These are phyloP conservation scores for Dendrothele bispora DNA, from an alignment of 768 basidiomycete species.

Conservation along the genomic window DNA sequence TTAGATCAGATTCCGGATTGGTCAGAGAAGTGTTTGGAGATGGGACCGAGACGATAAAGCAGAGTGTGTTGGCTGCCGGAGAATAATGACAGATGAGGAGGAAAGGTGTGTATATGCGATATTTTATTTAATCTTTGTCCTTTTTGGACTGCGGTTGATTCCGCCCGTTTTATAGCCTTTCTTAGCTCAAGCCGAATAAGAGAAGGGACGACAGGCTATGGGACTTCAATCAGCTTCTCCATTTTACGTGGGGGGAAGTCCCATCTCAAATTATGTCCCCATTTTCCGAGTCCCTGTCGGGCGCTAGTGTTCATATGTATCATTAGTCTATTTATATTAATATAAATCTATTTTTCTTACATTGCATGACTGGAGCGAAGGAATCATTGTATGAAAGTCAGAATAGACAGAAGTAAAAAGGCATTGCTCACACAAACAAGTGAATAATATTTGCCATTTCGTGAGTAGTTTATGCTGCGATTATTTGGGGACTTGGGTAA, in stretches of 20 bases:
- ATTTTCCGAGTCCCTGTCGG: slow-evolving; percentile 62
- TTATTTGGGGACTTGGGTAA: too few species aligned
- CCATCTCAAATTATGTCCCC: slow-evolving; percentile 61
- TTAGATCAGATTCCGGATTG: slow-evolving; percentile 75
- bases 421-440: too few species aligned
- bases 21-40: slow-evolving; percentile 83
- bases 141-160: slow-evolving; percentile 17
- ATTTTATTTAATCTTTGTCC: slow-evolving; percentile 10
- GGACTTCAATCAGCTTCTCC: slow-evolving; percentile 80
- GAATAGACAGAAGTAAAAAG: too few species aligned
- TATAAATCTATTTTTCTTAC: too few species aligned
- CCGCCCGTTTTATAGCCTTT: slow-evolving; percentile 62
- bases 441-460: too few species aligned
- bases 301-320: too few species aligned
- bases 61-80: slow-evolving; percentile 89
- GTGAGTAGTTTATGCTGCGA: too few species aligned
- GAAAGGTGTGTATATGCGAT: slow-evolving; percentile 59
- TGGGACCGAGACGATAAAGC: slow-evolving; percentile 91
- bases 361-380: too few species aligned
- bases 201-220: slow-evolving; percentile 72
- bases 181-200: slow-evolving; percentile 89
- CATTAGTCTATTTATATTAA: too few species aligned
- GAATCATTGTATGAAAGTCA: too few species aligned
- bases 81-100: slow-evolving; percentile 94
- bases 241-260: slow-evolving; percentile 73